Evolutionary conservation across 371 early-diverging fungal species (phyloP).

Genomic region (Mucor velutinosus): DNA sequence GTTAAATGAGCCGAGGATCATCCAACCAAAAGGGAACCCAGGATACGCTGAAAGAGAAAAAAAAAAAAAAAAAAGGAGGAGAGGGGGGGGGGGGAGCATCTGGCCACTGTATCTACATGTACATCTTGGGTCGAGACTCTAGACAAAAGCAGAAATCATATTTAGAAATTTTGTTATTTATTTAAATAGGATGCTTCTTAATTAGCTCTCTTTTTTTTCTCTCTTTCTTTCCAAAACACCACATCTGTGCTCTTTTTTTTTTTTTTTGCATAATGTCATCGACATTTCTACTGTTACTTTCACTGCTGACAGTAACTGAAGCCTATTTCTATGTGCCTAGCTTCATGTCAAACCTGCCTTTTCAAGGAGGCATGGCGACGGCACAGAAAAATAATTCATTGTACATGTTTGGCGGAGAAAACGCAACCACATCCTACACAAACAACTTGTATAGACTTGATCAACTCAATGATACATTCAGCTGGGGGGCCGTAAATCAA

Average conservation of each 20-base stretch:
- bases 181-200: not conserved
- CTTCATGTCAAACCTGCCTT: constrained; percentile 27
- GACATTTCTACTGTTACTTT: not conserved
- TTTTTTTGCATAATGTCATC: not conserved
- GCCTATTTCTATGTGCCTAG: constrained; percentile 30
- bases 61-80: too few species aligned
- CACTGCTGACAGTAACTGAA: not conserved
- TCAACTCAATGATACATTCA: constrained; percentile 13
- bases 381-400: constrained; percentile 28
- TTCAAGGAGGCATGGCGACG: constrained; percentile 30
- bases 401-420: constrained; percentile 36
- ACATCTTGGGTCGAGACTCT: not conserved
- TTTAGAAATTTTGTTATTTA: not conserved
- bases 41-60: too few species aligned
- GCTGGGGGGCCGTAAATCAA: constrained; percentile 24
- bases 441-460: constrained; percentile 27
- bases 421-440: constrained; percentile 22
- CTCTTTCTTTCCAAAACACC: not conserved
- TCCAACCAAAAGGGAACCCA: too few species aligned
- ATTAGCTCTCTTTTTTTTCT: not conserved
- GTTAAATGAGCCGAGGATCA: too few species aligned
- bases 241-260: not conserved
- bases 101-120: not conserved
- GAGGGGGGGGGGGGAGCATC: not conserved
- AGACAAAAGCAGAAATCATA: not conserved